Percentiles rank a stretch among this genome's conserved stretches.
Conservation (phyloP, 2,329 filamentous ascomycete species). For the Aspergillus carbonarius region DNA sequence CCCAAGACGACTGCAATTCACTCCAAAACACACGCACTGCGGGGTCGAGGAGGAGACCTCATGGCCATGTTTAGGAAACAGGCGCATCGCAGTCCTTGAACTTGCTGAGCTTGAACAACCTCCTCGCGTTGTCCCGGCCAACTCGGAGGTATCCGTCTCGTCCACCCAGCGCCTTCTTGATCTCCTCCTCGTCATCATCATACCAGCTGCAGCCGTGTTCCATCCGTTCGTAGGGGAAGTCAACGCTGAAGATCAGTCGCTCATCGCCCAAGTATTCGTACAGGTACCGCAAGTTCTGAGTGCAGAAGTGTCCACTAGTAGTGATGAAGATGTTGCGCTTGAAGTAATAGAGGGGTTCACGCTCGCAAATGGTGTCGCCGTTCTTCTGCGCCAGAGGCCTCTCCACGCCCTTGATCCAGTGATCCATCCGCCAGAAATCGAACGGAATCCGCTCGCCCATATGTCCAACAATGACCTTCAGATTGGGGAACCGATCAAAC, state of each 20-base stretch:
- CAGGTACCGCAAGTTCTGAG: constrained; percentile 29
- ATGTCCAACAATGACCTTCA: background rate
- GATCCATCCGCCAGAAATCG: constrained; percentile 15
- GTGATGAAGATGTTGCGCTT: constrained; percentile 35
- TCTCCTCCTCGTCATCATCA: constrained; percentile 23
- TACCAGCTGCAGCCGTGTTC: constrained; percentile 39
- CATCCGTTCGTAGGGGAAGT: constrained; percentile 32
- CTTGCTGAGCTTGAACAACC: constrained; percentile 30
- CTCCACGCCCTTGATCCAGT: constrained; percentile 29
- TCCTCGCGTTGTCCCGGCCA: constrained; percentile 42
- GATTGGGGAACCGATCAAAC: constrained; percentile 1
- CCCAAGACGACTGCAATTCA: background rate
- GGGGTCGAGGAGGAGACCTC: too few species aligned
- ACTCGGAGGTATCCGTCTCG: constrained; percentile 35
- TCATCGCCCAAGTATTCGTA: constrained; percentile 28
- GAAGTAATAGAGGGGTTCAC: constrained; percentile 37
- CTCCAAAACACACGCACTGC: background rate
- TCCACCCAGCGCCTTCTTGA: constrained; percentile 17
- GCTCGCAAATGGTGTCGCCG: constrained; percentile 29
- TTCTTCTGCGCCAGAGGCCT: constrained; percentile 17
- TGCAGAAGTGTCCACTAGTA: constrained; percentile 35
- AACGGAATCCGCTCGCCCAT: constrained; percentile 4
- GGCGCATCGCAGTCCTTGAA: constrained; percentile 16
- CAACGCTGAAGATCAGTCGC: constrained; percentile 33
- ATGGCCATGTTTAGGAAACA: background rate